Evolutionary conservation across 108 stramenopile species (phyloP).

Genomic region (Stephanodiscus triporus): DNA sequence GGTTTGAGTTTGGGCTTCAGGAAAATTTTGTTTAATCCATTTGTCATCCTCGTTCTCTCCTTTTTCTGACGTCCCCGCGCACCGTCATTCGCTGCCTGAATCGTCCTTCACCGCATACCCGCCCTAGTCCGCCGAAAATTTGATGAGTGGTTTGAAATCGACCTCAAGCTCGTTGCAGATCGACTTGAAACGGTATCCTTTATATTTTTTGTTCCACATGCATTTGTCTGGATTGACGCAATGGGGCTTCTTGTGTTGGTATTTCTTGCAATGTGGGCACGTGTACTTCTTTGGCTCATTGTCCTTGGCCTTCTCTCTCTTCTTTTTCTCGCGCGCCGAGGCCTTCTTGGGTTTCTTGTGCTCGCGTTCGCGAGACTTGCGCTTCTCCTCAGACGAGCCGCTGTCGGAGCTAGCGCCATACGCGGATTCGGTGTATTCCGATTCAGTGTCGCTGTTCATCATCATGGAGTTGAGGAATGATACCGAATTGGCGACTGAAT

Average conservation of each 20-base stretch:
- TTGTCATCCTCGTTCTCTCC: no score
- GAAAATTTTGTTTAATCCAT: no score
- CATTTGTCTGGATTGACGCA: background rate
- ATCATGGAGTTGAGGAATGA: background rate
- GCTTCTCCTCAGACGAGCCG: no score
- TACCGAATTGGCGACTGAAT: background rate
- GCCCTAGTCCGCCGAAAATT: background rate
- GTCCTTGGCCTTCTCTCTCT: background rate
- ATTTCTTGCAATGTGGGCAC: constrained; percentile 19
- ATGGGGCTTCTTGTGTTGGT: constrained; percentile 10
- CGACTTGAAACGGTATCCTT: background rate
- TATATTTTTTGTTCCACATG: constrained; percentile 11
- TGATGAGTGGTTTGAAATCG: constrained; percentile 3
- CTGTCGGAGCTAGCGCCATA: background rate
- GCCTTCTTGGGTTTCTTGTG: background rate
- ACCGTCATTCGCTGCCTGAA: background rate
- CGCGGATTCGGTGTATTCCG: background rate
- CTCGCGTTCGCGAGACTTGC: no score
- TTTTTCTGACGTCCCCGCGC: background rate
- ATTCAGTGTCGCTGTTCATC: background rate
- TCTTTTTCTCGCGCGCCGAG: background rate
- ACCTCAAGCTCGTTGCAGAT: constrained; percentile 11
- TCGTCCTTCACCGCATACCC: constrained; percentile 5
- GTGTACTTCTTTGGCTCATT: constrained; percentile 3
- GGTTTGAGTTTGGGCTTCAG: no score